A percentile compares a stretch with the other conserved stretches of the same genome.
These are phyloP conservation scores for Arthrobotrys sinensis DNA, from an alignment of 2,329 filamentous ascomycete genomes.

Conservation along the genomic window DNA sequence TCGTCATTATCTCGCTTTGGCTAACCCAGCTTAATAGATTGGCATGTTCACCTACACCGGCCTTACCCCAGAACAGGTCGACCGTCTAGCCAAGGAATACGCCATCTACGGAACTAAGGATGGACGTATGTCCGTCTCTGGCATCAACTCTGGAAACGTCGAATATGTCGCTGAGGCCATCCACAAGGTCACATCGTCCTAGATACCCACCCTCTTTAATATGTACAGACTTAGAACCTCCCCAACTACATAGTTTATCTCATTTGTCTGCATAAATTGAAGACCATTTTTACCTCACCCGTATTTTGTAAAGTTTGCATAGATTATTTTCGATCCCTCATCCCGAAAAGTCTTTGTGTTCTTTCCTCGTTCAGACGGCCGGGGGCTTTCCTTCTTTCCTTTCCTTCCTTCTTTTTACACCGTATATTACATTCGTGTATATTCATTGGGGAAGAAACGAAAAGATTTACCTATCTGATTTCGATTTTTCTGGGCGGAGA, in stretches of 20 bases:
- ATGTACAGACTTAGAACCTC: slow-evolving; percentile 1
- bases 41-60: slow-evolving; percentile 98
- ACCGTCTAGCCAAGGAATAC: slow-evolving; percentile 70
- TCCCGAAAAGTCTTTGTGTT: slow-evolving; percentile 9
- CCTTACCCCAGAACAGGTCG: slow-evolving; percentile 80
- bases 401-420: not conserved
- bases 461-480: not conserved
- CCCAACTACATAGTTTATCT: not conserved
- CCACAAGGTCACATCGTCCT: slow-evolving; percentile 75
- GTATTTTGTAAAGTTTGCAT: not conserved
- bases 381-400: not conserved
- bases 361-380: not conserved
- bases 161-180: slow-evolving; percentile 84
- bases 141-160: slow-evolving; percentile 85
- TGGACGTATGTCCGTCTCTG: slow-evolving; percentile 86
- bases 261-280: slow-evolving; percentile 19
- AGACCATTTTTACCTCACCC: not conserved
- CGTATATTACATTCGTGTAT: slow-evolving; percentile 12
- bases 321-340: not conserved
- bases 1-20: not conserved
- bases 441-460: slow-evolving; percentile 6
- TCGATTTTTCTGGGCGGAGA: too few relatives aligned
- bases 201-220: slow-evolving; percentile 13
- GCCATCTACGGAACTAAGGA: slow-evolving; percentile 98
- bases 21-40: slow-evolving; percentile 70